Evolutionary conservation across 768 basidiomycete genomes (phyloP), one percentile per base, ranked within the genome.

Genomic region (Lactarius trivialis): DNA sequence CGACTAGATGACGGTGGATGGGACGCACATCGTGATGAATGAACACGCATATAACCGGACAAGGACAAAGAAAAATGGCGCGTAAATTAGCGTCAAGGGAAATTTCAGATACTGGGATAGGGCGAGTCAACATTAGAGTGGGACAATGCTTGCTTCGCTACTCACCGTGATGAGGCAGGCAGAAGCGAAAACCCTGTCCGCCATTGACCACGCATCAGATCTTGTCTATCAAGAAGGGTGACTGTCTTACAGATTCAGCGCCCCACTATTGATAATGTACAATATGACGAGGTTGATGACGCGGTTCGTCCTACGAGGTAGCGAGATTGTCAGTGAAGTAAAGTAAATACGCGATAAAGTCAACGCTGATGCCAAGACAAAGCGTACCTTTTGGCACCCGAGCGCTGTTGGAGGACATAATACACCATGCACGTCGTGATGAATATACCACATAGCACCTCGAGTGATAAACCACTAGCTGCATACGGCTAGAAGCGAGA

Each of bases 361-460:
- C 19, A 41, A 41, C 45, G 0, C 1, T 14, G 26, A 26, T 26
- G 21, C 14, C 26, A 32, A 32, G 26, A 48, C n/a, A n/a, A 21
- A 33, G 7, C 55, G n/a, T n/a, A 61, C 60, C 60, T 61, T 33
- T 17, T 26, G 28, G 45, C 2, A 24, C 36, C 49, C 7, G 60
- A 55, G 36, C 60, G 60, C 30, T 56, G 60, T 37, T 50, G 36
- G 24, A 61, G 48, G 36, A 61, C 50, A 48, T 61, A 61, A 49
- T 56, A 61, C 26, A 61, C 60, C 60, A 61, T 61, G 14, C 60
- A 32, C 21, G 7, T n/a, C 3, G 60, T 61, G 34, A 61, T 61
- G 21, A 61, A 37, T 24, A 51, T 19, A 41, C 60, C 60, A 15
- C 54, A 56, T 21, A 43, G 11, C 15, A 61, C 60, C 34, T 61